Evolutionary conservation across 768 basidiomycete genomes (phyloP).

Genomic region (Botryobasidium botryosum): DNA sequence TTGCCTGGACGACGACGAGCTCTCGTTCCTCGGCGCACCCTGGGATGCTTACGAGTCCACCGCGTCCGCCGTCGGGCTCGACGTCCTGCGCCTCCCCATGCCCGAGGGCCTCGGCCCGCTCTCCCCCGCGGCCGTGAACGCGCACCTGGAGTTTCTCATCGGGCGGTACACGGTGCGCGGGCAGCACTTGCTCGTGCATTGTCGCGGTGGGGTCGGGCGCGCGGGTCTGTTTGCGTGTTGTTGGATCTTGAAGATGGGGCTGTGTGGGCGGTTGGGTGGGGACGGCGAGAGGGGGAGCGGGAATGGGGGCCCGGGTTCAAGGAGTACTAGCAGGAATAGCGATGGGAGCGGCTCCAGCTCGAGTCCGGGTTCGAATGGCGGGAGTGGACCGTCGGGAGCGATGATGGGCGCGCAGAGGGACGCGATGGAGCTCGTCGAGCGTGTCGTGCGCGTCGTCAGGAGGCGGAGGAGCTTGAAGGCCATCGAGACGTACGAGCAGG

Average conservation of each 20-base stretch:
- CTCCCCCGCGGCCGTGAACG: slow-evolving; percentile 40
- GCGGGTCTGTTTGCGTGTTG: slow-evolving; percentile 85
- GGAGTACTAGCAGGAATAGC: no score
- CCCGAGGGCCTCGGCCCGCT: slow-evolving; percentile 79
- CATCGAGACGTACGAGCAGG: slow-evolving; percentile 89
- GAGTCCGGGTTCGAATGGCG: no score
- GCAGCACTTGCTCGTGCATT: slow-evolving; percentile 63
- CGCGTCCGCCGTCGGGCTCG: slow-evolving; percentile 49
- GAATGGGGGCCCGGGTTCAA: no score
- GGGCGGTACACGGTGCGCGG: slow-evolving; percentile 57
- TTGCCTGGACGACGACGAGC: slow-evolving; percentile 73
- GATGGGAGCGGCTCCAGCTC: no score
- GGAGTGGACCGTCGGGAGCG: no score
- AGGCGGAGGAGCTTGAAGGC: slow-evolving; percentile 72
- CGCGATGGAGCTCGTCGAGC: slow-evolving; percentile 51
- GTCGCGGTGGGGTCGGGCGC: slow-evolving; percentile 85
- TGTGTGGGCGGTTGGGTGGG: slow-evolving; percentile 35
- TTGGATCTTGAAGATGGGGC: slow-evolving; percentile 82
- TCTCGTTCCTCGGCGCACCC: slow-evolving; percentile 69
- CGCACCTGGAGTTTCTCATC: slow-evolving; percentile 46
- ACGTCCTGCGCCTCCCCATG: slow-evolving; percentile 70
- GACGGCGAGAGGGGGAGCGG: no score
- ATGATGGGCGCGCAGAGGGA: slow-evolving; percentile 28
- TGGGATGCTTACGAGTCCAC: slow-evolving; percentile 59
- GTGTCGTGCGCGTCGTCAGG: slow-evolving; percentile 55